Conservation (phyloP, 2,329 filamentous ascomycete species). For the Ophiostoma ulmi region DNA sequence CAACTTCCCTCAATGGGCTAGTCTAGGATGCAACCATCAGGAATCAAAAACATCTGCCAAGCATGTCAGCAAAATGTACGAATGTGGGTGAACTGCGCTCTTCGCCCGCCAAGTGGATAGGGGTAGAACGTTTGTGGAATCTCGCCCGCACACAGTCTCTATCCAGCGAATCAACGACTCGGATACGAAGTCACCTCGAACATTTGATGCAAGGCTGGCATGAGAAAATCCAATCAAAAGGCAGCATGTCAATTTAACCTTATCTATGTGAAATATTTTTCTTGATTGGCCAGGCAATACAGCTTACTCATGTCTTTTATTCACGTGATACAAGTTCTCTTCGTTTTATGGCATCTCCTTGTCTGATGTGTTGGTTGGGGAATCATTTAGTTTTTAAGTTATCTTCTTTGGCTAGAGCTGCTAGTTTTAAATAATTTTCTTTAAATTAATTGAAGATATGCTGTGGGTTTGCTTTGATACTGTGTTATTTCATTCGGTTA, state of each 20-base stretch:
- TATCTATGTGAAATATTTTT: neutral
- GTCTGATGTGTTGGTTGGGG: too few relatives aligned
- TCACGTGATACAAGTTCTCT: neutral
- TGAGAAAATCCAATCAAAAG: neutral
- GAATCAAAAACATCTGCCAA: neutral
- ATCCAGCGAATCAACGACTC: neutral
- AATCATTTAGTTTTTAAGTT: too few relatives aligned
- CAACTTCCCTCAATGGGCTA: neutral
- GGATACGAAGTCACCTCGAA: neutral
- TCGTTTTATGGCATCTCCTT: neutral
- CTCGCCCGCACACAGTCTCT: conserved; percentile 1
- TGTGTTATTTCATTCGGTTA: too few relatives aligned
- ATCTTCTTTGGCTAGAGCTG: too few relatives aligned
- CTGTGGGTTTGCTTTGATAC: too few relatives aligned
- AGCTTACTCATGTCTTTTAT: neutral
- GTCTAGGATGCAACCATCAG: neutral
- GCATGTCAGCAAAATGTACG: neutral
- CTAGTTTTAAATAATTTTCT: too few relatives aligned
- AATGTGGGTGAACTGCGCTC: neutral
- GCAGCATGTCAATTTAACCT: neutral
- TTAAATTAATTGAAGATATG: too few relatives aligned
- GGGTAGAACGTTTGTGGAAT: conserved; percentile 6
- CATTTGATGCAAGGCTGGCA: conserved; percentile 4
- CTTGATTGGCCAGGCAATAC: neutral
- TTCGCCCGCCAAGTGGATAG: conserved; percentile 10